These are phyloP conservation scores for Bruguiera sexangula DNA, from an alignment of 345 rosid genomes.

Conservation along the genomic window DNA sequence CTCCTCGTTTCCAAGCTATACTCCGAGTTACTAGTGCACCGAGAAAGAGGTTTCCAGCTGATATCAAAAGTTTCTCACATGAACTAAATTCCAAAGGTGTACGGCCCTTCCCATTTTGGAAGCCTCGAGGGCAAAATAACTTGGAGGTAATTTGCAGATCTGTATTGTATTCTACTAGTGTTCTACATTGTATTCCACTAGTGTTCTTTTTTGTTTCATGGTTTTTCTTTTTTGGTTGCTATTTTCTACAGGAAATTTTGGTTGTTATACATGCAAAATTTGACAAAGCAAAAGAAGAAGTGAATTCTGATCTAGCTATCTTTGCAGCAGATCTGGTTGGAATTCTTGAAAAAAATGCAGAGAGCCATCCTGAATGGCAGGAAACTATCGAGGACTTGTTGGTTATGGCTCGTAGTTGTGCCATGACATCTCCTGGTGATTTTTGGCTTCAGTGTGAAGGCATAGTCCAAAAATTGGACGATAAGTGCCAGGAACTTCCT, in stretches of 20 bases:
- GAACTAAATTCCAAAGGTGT: conserved; percentile 98
- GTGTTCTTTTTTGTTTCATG: conserved; percentile 3
- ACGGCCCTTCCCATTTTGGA: conserved; percentile 92
- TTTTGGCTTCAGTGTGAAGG: conserved; percentile 99
- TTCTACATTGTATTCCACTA: background rate
- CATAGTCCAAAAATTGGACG: conserved; percentile 96
- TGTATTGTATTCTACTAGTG: background rate
- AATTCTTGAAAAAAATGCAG: conserved; percentile 90
- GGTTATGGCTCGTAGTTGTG: conserved; percentile 93
- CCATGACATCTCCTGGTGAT: conserved; percentile 88
- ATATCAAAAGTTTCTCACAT: conserved; percentile 97
- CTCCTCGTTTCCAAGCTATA: conserved; percentile 97
- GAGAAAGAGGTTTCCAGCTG: conserved; percentile 86
- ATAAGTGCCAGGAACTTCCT: conserved; percentile 96
- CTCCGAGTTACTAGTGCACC: conserved; percentile 96
- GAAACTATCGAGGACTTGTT: conserved; percentile 97
- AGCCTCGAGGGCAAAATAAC: conserved; percentile 84
- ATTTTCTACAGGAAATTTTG: conserved; percentile 61
- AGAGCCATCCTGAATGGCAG: conserved; percentile 97
- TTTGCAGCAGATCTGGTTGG: conserved; percentile 99
- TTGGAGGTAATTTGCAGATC: conserved; percentile 56
- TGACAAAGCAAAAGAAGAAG: conserved; percentile 99
- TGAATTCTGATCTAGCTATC: conserved; percentile 92
- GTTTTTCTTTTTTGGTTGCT: conserved; percentile 21
- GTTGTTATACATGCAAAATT: conserved; percentile 80